Conservation (phyloP, 345 rosid genomes). For the Gossypium sturtianum region DNA sequence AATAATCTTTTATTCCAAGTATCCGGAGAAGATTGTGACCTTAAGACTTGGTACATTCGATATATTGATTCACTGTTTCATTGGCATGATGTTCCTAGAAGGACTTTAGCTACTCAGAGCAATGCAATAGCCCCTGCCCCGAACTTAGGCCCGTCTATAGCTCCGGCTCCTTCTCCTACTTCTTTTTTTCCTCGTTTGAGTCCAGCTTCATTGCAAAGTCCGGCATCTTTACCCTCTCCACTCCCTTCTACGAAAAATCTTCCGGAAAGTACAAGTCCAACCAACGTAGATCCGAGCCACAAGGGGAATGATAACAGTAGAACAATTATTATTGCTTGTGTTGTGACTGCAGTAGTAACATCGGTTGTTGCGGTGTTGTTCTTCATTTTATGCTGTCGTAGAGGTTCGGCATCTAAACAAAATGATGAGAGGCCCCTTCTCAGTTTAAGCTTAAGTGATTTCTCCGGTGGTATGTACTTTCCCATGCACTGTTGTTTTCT, state of each 20-base stretch:
- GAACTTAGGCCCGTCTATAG: not conserved
- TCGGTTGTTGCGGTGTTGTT: conserved; percentile 59
- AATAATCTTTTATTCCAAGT: conserved; percentile 28
- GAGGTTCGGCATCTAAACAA: conserved; percentile 33
- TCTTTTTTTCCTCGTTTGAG: not conserved
- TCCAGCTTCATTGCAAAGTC: conserved; percentile 18
- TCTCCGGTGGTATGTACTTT: conserved; percentile 48
- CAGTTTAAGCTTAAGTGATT: conserved; percentile 67
- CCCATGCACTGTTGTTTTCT: not conserved
- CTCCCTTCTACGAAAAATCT: conserved; percentile 1
- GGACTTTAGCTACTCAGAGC: conserved; percentile 28
- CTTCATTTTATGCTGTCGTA: conserved; percentile 61
- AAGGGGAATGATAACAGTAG: conserved; percentile 19
- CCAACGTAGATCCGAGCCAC: not conserved
- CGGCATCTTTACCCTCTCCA: conserved; percentile 12
- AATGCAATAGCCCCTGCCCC: not conserved
- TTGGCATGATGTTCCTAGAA: conserved; percentile 29
- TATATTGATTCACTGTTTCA: conserved; percentile 29
- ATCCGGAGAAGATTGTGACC: conserved; percentile 39
- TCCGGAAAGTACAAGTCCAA: not conserved
- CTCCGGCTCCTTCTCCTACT: not conserved
- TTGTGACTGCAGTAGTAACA: conserved; percentile 65
- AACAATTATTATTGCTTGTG: conserved; percentile 61
- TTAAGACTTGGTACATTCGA: conserved; percentile 24
- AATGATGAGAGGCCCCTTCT: conserved; percentile 92